Base-by-base conservation (phyloP, 2,329 filamentous ascomycete species). In the Phaeophleospora eucalypticola region DNA sequence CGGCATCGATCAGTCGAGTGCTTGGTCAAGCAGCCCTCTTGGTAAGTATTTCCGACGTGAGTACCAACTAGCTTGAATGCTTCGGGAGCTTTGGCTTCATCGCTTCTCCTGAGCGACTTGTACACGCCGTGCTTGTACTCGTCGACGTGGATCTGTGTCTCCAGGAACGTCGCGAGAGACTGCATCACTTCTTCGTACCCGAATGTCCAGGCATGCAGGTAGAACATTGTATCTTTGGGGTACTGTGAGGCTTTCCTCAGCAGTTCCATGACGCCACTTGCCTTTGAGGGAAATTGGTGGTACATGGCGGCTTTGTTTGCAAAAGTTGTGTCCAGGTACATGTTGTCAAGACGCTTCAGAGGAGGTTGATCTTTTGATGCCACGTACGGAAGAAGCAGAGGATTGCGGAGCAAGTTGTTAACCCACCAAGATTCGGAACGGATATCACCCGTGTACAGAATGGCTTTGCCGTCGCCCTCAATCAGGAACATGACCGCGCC, bases 111-210 rank as follows among this genome's bases (percentile, higher is more conserved):
- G 4, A 76, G 67, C 0, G 90, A 77, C 1, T 71, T 71, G 61
- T 94, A 96, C 0, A 96, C 74, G 1, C 76, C 69, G 60, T 84
- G 73, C 56, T 90, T 88, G 63, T 96, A 96, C 14, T 80, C 71
- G 62, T 95, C 89, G 2, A 96, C 80, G 58, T 96, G 91, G 2
- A 95, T 79, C 73, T 84, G 58, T 1, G 83, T 84, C 4, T 79
- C 69, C 0, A 96, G 71, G 9, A 82, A 80, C 17, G 82, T 78
- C 0, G 89, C 83, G 0, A 97, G 69, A 0, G 88, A 85, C 48
- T 89, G 73, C 89, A 89, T 96, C 0, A 95, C 89, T 43, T 95
- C 86, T 64, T 97, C 90, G 53, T 96, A 95, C 0, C 87, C 87
- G 62, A 93, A 93, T 0, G 91, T 96, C 89, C 90, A 95, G 1